Conservation (phyloP, 305 asterid genomes). For the Fraxinus greggii region DNA sequence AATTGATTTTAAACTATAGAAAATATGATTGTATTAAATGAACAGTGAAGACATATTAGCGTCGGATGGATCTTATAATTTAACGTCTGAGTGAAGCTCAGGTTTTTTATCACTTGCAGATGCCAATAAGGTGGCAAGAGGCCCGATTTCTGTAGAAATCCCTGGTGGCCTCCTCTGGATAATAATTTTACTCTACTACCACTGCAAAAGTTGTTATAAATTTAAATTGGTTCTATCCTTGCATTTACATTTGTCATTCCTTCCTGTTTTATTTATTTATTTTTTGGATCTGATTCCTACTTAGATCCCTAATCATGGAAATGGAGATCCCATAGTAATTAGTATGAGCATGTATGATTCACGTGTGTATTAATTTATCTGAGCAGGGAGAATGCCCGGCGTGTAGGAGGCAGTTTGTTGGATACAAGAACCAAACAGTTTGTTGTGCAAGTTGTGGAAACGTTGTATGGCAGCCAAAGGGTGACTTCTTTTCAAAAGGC, state of each 20-base stretch:
- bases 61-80: not conserved
- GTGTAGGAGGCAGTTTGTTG: conserved; percentile 75
- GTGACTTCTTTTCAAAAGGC: conserved; percentile 60
- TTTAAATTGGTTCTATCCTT: not conserved
- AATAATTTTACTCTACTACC: not conserved
- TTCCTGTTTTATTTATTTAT: not conserved
- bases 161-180: not conserved
- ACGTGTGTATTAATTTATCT: conserved; percentile 12
- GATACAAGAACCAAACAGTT: conserved; percentile 75
- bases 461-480: conserved; percentile 85
- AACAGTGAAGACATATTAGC: not conserved
- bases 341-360: not conserved
- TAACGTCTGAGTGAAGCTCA: not conserved
- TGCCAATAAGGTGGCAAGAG: not conserved
- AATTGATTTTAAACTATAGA: not conserved
- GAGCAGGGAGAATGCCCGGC: conserved; percentile 95
- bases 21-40: not conserved
- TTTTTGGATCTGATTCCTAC: conserved; percentile 4
- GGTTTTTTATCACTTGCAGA: not conserved
- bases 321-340: not conserved
- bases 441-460: conserved; percentile 84
- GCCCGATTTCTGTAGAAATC: not conserved
- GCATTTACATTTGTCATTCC: not conserved
- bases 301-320: conserved; percentile 1
- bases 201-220: not conserved